Conservation (phyloP, 345 rosid species). For the Angophora floribunda region DNA sequence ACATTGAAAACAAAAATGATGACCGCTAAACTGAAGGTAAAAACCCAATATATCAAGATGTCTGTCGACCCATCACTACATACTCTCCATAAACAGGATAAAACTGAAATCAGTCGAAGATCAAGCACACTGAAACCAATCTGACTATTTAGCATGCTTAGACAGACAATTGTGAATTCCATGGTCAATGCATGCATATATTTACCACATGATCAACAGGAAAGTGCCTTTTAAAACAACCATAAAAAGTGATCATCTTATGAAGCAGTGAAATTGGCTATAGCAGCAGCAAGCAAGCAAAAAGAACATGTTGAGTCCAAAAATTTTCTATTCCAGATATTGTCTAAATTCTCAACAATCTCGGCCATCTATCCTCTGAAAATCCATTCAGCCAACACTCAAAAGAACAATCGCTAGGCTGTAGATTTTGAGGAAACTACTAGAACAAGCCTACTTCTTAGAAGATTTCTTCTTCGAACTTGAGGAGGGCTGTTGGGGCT, state of each 20-base stretch:
- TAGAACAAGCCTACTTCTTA: constrained; percentile 35
- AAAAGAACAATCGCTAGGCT: neutral
- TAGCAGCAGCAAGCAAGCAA: neutral
- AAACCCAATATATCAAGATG: neutral
- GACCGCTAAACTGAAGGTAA: neutral
- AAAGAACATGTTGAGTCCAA: neutral
- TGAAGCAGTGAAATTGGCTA: neutral
- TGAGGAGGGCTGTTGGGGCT: constrained; percentile 15
- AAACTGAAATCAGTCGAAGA: neutral
- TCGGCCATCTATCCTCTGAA: neutral
- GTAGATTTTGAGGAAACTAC: neutral
- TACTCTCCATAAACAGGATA: neutral
- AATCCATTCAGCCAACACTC: neutral
- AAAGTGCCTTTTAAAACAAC: neutral
- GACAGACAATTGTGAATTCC: neutral
- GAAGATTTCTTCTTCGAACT: constrained; percentile 52
- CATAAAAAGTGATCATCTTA: neutral
- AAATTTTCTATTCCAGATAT: neutral
- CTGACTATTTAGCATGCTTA: neutral
- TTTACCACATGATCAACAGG: neutral
- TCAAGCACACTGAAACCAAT: neutral
- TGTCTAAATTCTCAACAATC: neutral
- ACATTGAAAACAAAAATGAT: neutral
- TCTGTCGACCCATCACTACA: neutral
- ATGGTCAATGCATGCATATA: neutral